Percentiles rank a stretch among this genome's conserved stretches.
These are phyloP conservation scores for Porphyrellus cyaneotinctus DNA, from an alignment of 768 basidiomycete genomes.

Conservation along the genomic window DNA sequence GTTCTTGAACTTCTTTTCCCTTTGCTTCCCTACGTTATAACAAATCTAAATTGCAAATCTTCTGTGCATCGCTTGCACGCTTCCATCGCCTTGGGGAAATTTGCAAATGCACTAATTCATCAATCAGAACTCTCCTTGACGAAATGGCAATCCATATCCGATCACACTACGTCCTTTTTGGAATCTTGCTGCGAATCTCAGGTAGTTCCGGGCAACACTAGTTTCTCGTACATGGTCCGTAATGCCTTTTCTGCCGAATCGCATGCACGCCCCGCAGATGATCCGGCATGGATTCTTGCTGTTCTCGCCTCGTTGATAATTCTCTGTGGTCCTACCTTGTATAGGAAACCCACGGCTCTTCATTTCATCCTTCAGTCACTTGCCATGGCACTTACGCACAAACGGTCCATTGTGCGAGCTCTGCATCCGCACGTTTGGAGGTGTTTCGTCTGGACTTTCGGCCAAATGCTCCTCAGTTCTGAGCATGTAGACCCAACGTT, in stretches of 20 bases:
- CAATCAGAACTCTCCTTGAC: slow-evolving; percentile 30
- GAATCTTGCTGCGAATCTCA: slow-evolving; percentile 13
- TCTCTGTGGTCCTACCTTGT: slow-evolving; percentile 43
- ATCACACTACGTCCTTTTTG: slow-evolving; percentile 26
- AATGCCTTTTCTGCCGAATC: slow-evolving; percentile 27
- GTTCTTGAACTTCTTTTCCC: slow-evolving; percentile 20
- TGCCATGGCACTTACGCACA: slow-evolving; percentile 31
- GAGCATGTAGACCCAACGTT: slow-evolving; percentile 21
- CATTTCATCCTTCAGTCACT: slow-evolving; percentile 39
- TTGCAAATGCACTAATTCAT: slow-evolving; percentile 28
- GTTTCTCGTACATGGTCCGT: slow-evolving; percentile 27
- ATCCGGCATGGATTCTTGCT: slow-evolving; percentile 43
- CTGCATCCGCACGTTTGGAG: slow-evolving; percentile 49
- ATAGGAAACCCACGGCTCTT: slow-evolving; percentile 36
- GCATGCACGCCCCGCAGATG: slow-evolving; percentile 15
- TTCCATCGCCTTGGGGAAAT: slow-evolving; percentile 20
- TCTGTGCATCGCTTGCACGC: slow-evolving; percentile 20
- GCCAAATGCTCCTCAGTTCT: slow-evolving; percentile 32
- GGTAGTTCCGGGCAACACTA: not conserved
- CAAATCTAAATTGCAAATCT: slow-evolving; percentile 12
- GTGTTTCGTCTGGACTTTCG: slow-evolving; percentile 54
- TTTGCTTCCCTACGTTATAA: slow-evolving; percentile 21
- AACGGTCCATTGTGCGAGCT: slow-evolving; percentile 32
- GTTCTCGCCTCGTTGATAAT: slow-evolving; percentile 45
- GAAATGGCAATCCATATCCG: slow-evolving; percentile 25